phyloP scores from a whole-genome alignment of 2,329 filamentous ascomycete genomes.

The Ilyonectria mors-panacis region DNA sequence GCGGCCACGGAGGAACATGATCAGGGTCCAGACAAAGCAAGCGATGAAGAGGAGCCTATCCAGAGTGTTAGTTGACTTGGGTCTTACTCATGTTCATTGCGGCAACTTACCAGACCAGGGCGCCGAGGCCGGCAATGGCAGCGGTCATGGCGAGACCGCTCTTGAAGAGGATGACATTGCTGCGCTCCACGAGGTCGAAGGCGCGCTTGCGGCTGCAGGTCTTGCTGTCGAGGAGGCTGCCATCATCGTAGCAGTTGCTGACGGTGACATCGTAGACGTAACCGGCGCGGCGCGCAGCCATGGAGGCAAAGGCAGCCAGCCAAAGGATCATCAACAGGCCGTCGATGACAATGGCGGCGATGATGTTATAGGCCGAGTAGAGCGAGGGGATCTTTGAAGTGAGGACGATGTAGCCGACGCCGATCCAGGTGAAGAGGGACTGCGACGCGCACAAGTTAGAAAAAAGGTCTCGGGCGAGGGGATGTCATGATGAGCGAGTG shows the following conservation, averaged over 20 bases:
- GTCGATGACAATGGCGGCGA: slow-evolving; percentile 61
- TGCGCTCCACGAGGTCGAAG: not conserved
- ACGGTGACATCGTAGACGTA: slow-evolving; percentile 54
- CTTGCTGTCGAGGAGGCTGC: slow-evolving; percentile 57
- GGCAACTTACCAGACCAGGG: slow-evolving; percentile 57
- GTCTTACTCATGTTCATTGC: not conserved
- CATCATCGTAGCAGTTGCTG: slow-evolving; percentile 53
- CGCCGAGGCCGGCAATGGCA: slow-evolving; percentile 60
- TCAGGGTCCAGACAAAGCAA: slow-evolving; percentile 54
- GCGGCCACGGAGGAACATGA: slow-evolving; percentile 55
- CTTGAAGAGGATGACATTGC: slow-evolving; percentile 53
- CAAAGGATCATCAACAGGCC: slow-evolving; percentile 62
- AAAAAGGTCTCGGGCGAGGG: not conserved
- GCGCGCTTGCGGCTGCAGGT: slow-evolving; percentile 47
- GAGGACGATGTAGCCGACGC: slow-evolving; percentile 58
- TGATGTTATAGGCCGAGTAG: slow-evolving; percentile 58
- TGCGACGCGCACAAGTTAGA: slow-evolving; percentile 42
- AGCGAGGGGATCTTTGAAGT: slow-evolving; percentile 57
- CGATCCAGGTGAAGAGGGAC: slow-evolving; percentile 63
- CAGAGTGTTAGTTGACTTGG: slow-evolving; percentile 12
- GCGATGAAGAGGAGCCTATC: slow-evolving; percentile 58
- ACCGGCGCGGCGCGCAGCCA: slow-evolving; percentile 56
- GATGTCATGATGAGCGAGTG: not conserved
- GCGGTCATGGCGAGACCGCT: slow-evolving; percentile 55
- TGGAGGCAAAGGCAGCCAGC: slow-evolving; percentile 61